Evolutionary conservation across 306 rosid species (phyloP).

Genomic region (cucumber (Cucumis sativus)): DNA sequence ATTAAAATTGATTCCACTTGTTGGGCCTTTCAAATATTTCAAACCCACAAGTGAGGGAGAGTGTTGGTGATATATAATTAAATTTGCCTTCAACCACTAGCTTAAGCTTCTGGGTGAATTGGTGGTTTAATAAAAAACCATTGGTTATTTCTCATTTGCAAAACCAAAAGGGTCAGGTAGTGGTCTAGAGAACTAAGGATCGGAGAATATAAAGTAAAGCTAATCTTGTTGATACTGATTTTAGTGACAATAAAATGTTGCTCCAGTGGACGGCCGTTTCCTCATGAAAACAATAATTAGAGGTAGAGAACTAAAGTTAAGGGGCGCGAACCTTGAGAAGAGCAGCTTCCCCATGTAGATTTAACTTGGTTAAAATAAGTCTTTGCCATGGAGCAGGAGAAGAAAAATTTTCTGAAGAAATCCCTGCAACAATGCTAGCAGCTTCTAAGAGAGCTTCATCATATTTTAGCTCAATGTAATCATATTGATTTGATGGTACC

Average conservation of each 20-base stretch:
- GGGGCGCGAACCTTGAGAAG: slow-evolving; percentile 55
- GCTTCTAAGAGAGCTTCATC: slow-evolving; percentile 85
- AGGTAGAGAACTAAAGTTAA: background rate
- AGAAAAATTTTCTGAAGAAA: slow-evolving; percentile 56
- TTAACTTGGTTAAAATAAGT: slow-evolving; percentile 47
- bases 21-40: no score
- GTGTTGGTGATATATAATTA: no score
- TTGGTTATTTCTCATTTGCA: background rate
- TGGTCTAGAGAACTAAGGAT: background rate
- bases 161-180: background rate
- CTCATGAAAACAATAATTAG: background rate
- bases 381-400: slow-evolving; percentile 76
- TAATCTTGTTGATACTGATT: background rate
- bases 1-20: no score
- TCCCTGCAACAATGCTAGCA: slow-evolving; percentile 83
- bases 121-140: background rate
- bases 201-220: background rate
- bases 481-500: slow-evolving; percentile 66
- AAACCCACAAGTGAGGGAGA: no score
- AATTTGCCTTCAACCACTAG: no score
- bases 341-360: slow-evolving; percentile 62
- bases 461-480: slow-evolving; percentile 70
- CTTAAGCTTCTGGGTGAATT: no score
- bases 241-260: background rate
- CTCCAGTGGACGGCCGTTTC: background rate